Percentiles rank a stretch among this genome's conserved stretches.
Evolutionary conservation across 768 basidiomycete genomes (phyloP).

Genomic region (Mycena crocata): DNA sequence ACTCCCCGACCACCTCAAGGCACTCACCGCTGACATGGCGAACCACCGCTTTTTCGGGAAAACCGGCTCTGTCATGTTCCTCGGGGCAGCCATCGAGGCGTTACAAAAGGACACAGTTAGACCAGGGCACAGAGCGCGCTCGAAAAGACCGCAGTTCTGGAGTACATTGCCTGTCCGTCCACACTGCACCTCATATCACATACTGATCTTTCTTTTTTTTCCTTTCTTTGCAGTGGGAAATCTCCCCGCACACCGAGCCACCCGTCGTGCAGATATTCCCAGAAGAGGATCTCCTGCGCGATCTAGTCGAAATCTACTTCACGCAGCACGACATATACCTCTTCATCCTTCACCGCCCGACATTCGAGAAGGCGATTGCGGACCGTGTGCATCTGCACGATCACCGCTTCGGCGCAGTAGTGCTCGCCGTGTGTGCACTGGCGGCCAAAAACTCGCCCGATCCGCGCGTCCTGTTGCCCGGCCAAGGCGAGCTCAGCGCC

Average conservation of each 20-base stretch:
- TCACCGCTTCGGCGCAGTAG: conserved; percentile 53
- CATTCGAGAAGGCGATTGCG: conserved; percentile 55
- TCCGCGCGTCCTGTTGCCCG: conserved; percentile 48
- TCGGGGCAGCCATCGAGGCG: conserved; percentile 7
- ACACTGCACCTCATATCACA: too few species aligned
- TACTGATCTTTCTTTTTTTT: too few species aligned
- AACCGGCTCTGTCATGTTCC: conserved; percentile 18
- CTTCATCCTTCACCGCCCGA: conserved; percentile 64
- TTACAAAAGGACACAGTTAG: background rate
- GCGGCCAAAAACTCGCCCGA: conserved; percentile 58
- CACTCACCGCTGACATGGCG: background rate
- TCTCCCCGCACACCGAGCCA: background rate
- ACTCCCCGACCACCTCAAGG: conserved; percentile 22
- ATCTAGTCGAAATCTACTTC: conserved; percentile 67
- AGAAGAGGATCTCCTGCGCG: conserved; percentile 44
- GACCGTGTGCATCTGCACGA: conserved; percentile 53
- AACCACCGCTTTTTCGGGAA: conserved; percentile 25
- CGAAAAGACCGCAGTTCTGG: conserved; percentile 21
- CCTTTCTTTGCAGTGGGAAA: too few species aligned
- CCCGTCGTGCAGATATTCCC: conserved; percentile 18
- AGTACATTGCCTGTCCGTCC: too few species aligned
- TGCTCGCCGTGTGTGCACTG: conserved; percentile 64
- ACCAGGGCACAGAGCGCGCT: background rate
- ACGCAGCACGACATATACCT: conserved; percentile 47
- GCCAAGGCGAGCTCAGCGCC: conserved; percentile 45